phyloP scores from a whole-genome alignment of 768 basidiomycete species.

The Austroboletus festivus region DNA sequence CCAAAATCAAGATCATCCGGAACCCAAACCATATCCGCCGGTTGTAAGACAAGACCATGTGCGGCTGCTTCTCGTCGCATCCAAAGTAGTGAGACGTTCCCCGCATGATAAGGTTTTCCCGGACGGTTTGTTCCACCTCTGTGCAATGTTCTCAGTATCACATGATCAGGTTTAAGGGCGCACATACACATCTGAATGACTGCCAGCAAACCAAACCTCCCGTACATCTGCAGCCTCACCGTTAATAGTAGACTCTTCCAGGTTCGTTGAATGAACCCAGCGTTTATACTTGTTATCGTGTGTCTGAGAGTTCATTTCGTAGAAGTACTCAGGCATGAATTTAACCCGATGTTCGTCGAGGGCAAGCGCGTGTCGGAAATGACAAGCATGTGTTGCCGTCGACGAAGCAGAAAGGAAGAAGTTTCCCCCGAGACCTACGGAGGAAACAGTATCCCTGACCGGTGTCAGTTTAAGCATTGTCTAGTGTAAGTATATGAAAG shows the following conservation, averaged over 20 bases:
- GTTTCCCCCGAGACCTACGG: conserved; percentile 49
- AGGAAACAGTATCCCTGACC: conserved; percentile 64
- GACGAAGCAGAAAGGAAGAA: conserved; percentile 54
- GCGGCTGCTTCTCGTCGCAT: conserved; percentile 32
- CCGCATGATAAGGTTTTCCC: conserved; percentile 18
- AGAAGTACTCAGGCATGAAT: conserved; percentile 47
- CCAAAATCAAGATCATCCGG: conserved; percentile 26
- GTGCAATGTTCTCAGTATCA: too few species aligned
- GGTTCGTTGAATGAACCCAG: too few species aligned
- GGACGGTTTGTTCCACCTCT: conserved; percentile 25
- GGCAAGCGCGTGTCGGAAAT: conserved; percentile 62
- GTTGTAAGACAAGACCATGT: conserved; percentile 25
- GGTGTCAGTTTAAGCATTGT: neutral
- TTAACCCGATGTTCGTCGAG: conserved; percentile 63
- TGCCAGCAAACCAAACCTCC: conserved; percentile 67
- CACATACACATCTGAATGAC: conserved; percentile 37
- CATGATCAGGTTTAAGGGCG: neutral
- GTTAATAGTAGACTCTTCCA: too few species aligned
- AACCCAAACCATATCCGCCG: conserved; percentile 27
- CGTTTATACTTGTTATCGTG: conserved; percentile 11
- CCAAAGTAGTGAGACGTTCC: conserved; percentile 32
- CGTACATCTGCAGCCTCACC: too few species aligned
- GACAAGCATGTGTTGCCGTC: conserved; percentile 51
- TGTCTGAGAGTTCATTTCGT: conserved; percentile 26
- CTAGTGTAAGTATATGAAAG: neutral